Conservation (phyloP, 108 stramenopile genomes). For the Phaeodactylum tricornutum region DNA sequence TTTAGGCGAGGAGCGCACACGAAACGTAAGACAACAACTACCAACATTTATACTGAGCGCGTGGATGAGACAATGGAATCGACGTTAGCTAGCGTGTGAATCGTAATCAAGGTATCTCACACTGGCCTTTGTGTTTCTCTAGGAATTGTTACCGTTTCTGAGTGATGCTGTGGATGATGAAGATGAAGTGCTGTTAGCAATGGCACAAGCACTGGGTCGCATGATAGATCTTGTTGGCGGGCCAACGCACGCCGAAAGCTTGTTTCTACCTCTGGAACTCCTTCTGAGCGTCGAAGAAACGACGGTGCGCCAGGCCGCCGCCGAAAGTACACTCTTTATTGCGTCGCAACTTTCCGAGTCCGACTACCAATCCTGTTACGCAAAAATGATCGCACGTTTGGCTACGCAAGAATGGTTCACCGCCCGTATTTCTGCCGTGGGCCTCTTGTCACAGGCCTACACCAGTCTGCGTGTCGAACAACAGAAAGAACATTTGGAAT, state of each 20-base stretch:
- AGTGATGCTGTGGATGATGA: conserved; percentile 82
- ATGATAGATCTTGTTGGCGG: conserved; percentile 67
- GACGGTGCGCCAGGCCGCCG: conserved; percentile 70
- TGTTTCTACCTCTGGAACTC: conserved; percentile 84
- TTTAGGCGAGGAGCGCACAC: conserved; percentile 61
- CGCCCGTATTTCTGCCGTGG: conserved; percentile 85
- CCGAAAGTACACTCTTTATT: conserved; percentile 31
- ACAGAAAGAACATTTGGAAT: conserved; percentile 29
- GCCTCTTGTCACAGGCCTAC: conserved; percentile 67
- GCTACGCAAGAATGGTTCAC: conserved; percentile 97
- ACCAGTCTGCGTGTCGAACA: conserved; percentile 25
- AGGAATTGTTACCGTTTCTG: conserved; percentile 76
- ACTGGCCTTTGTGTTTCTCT: too few species aligned
- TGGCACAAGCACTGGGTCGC: conserved; percentile 55
- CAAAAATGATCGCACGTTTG: conserved; percentile 74
- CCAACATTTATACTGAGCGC: too few species aligned
- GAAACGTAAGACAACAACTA: conserved; percentile 61
- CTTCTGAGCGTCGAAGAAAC: conserved; percentile 83
- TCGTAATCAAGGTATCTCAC: too few species aligned
- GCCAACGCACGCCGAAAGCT: conserved; percentile 23
- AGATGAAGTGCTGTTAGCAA: conserved; percentile 68
- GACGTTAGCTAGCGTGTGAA: too few species aligned
- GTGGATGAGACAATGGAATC: too few species aligned
- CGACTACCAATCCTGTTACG: conserved; percentile 48
- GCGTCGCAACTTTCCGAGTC: conserved; percentile 37